Percentiles rank a stretch among this genome's conserved stretches.
Conservation (phyloP, 805 yeast species). For the Myxozyma kluyveri region DNA sequence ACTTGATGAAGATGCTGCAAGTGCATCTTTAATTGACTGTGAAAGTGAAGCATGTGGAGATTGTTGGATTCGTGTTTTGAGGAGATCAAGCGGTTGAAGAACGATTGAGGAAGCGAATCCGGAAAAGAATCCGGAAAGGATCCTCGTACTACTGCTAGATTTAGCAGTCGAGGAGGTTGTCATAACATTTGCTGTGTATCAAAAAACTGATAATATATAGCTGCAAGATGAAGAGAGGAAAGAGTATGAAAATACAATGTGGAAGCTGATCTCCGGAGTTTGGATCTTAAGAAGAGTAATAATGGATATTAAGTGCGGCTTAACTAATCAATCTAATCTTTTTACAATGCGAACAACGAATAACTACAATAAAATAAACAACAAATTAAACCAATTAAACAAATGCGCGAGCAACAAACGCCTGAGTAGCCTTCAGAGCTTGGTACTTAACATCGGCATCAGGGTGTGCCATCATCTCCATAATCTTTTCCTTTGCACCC, state of each 20-base stretch:
- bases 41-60: conserved; percentile 9
- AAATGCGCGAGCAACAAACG: conserved; percentile 80
- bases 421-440: conserved; percentile 93
- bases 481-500: conserved; percentile 73
- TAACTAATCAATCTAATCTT: neutral
- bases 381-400: conserved; percentile 13
- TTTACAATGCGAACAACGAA: no score
- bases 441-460: conserved; percentile 90
- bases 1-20: neutral
- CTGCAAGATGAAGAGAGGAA: no score
- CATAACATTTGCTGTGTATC: no score
- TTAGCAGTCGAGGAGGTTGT: neutral
- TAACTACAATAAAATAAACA: neutral
- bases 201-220: no score
- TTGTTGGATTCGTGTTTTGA: conserved; percentile 86
- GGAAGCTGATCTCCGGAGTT: no score
- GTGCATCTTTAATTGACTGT: conserved; percentile 6
- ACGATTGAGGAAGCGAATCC: conserved; percentile 78
- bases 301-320: no score
- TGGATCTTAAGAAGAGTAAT: no score
- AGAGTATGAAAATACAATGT: no score
- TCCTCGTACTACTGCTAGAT: no score
- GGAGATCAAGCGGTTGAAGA: conserved; percentile 83
- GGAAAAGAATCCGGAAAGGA: conserved; percentile 77
- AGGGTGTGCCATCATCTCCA: conserved; percentile 75